Conservation (phyloP, 108 stramenopile genomes). For the Bacterosira constricta region DNA sequence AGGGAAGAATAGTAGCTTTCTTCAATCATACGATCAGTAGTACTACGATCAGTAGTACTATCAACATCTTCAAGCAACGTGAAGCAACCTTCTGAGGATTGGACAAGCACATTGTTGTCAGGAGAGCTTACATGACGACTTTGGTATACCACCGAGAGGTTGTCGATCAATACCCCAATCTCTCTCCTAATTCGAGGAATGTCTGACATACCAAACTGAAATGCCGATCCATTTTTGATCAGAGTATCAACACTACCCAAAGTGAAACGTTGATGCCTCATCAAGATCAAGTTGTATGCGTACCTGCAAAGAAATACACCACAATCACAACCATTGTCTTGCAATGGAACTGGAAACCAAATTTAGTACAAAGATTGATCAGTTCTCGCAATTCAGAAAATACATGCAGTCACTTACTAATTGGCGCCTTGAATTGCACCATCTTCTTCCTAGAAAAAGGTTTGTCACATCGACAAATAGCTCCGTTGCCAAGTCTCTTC, state of each 20-base stretch:
- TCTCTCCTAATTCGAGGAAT: slow-evolving; percentile 68
- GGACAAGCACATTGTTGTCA: too few species aligned
- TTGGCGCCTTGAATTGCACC: slow-evolving; percentile 1
- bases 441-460: slow-evolving; percentile 49
- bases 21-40: too few species aligned
- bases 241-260: slow-evolving; percentile 17
- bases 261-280: slow-evolving; percentile 53
- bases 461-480: not conserved
- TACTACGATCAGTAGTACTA: too few species aligned
- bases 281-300: slow-evolving; percentile 62
- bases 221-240: slow-evolving; percentile 23
- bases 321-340: slow-evolving; percentile 84
- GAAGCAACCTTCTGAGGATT: too few species aligned
- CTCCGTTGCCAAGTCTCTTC: slow-evolving; percentile 51
- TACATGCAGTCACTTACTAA: not conserved
- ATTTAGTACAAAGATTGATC: not conserved
- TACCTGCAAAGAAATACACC: slow-evolving; percentile 90
- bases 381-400: not conserved
- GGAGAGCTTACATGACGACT: too few species aligned
- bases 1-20: too few species aligned
- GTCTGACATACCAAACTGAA: slow-evolving; percentile 62
- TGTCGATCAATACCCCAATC: slow-evolving; percentile 53
- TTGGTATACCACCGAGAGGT: too few species aligned
- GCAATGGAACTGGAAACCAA: slow-evolving; percentile 87
- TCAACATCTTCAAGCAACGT: too few species aligned